These are phyloP conservation scores for Mortierella sp. DNA, from an alignment of 371 early-diverging fungal genomes.

Conservation along the genomic window DNA sequence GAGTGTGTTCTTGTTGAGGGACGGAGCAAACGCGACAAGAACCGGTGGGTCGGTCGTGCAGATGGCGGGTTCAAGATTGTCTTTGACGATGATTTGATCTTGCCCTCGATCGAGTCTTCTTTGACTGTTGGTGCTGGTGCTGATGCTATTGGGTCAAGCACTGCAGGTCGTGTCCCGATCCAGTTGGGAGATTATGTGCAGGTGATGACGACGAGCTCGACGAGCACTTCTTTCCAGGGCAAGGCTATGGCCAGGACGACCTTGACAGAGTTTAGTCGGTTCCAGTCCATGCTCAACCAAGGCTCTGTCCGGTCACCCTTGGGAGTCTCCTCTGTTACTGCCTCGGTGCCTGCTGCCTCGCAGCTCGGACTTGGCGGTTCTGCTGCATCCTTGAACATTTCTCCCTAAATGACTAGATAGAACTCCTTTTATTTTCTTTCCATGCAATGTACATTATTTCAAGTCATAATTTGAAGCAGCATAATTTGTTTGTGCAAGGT, in stretches of 20 bases:
- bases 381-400: not conserved
- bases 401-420: not conserved
- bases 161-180: conserved; percentile 31
- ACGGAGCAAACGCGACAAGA: conserved; percentile 61
- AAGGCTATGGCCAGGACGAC: conserved; percentile 50
- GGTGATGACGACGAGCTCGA: conserved; percentile 50
- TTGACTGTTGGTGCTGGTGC: conserved; percentile 1
- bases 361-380: conserved; percentile 1
- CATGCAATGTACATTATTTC: conserved; percentile 1
- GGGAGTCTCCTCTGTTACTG: not conserved
- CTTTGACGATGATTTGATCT: conserved; percentile 53
- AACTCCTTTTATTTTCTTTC: not conserved
- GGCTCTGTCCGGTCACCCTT: not conserved
- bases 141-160: not conserved
- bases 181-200: conserved; percentile 59
- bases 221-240: conserved; percentile 56
- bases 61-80: conserved; percentile 73
- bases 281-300: conserved; percentile 24
- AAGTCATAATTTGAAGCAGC: not conserved
- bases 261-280: conserved; percentile 33
- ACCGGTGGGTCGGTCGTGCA: conserved; percentile 64
- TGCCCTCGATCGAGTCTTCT: conserved; percentile 44
- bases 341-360: conserved; percentile 13
- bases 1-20: conserved; percentile 79
- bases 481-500: not conserved